Base-by-base conservation (phyloP, 2,329 filamentous ascomycete genomes). In the Pseudogymnoascus sp. region DNA sequence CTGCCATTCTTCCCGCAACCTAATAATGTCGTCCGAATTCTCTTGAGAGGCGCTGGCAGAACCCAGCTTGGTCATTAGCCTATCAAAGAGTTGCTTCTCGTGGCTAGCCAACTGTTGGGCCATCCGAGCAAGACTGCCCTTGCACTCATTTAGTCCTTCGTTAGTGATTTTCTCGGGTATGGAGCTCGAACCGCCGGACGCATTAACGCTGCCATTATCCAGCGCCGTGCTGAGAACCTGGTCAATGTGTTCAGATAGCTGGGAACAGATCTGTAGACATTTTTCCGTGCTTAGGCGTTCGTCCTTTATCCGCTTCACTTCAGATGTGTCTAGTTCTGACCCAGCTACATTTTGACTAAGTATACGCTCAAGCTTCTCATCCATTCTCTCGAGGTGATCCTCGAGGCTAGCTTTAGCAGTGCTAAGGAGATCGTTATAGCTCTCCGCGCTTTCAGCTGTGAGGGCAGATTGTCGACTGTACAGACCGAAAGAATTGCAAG, bases 1-100 rank as follows among this genome's bases (percentile, higher is more conserved):
- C 60, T 75, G 68, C 74, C 71, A 75, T 63, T 75, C 70, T 37
- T 74, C 72, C 12, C 65, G 70, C 62, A 76, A 66, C 65, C 71
- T 71, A 60, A 61, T 63, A 60, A 76, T 65, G 61, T 75, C 72
- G 21, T 66, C 63, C 59, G 65, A 39, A 25, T 74, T 72, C 59
- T 75, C 69, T 15, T 69, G 48, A 36, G 71, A 73, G 33, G 65
- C 64, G 21, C 65, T 64, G 33, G 62, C 61, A 55, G 62, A 66
- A 61, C 65, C 72, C 58, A 72, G 73, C 67, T 72, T 75, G 36
- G 65, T 55, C 59, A 75, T 58, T 37, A 74, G 59, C 60, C 67
- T 67, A 61, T 74, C 66, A 59, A 73, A 71, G 37, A 71, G 33
- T 65, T 68, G 65, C 65, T 69, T 65, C 66, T 73, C 69, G 67